Conservation (phyloP, 306 rosid genomes). For the Trifolium pratense region DNA sequence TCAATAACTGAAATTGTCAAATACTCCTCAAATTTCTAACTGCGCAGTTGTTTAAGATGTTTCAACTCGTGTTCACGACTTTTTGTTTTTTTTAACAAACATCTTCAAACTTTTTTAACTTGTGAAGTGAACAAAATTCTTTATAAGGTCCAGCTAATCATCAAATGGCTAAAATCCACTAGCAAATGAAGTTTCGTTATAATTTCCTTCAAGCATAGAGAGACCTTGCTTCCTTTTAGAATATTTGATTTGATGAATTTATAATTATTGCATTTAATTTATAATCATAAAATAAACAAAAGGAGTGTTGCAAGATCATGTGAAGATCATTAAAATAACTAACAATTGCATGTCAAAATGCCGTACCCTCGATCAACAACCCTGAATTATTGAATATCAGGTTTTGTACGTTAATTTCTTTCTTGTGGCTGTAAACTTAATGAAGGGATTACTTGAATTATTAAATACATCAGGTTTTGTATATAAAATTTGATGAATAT, state of each 20-base stretch:
- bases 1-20: no score
- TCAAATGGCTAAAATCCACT: constrained; percentile 26
- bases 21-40: no score
- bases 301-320: constrained; percentile 53
- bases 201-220: constrained; percentile 44
- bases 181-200: constrained; percentile 58
- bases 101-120: background rate
- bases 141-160: constrained; percentile 45
- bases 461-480: no score
- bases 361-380: constrained; percentile 45
- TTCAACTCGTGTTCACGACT: no score
- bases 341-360: constrained; percentile 43
- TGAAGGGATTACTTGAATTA: constrained; percentile 37
- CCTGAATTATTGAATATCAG: background rate
- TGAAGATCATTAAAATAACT: constrained; percentile 39
- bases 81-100: no score
- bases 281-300: constrained; percentile 29
- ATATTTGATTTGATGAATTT: constrained; percentile 38
- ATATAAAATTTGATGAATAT: constrained; percentile 34
- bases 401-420: constrained; percentile 13
- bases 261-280: background rate
- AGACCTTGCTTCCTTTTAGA: constrained; percentile 31
- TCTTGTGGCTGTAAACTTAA: background rate
- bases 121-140: constrained; percentile 21
- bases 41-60: no score